These are phyloP conservation scores for Datisca glomerata DNA, from an alignment of 306 rosid species.

Conservation along the genomic window DNA sequence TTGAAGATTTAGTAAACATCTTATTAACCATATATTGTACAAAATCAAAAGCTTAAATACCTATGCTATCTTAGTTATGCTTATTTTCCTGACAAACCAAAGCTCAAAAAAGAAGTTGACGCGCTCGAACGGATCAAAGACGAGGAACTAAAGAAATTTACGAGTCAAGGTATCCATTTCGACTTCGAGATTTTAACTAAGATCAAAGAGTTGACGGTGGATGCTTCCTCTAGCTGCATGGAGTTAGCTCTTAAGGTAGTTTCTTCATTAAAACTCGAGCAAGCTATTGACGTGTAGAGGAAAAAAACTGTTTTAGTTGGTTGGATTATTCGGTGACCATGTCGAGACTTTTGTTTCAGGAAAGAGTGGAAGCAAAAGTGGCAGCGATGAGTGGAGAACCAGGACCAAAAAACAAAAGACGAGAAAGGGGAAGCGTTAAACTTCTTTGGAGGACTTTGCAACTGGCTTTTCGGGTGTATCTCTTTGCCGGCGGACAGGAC, in stretches of 20 bases:
- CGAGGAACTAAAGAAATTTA: neutral
- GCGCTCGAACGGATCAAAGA: neutral
- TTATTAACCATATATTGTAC: too few relatives aligned
- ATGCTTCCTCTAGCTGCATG: neutral
- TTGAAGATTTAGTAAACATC: neutral
- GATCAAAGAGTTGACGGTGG: neutral
- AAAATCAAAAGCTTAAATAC: too few relatives aligned
- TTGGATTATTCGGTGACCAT: neutral
- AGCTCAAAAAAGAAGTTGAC: neutral
- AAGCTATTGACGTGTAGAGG: neutral
- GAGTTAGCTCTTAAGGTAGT: neutral
- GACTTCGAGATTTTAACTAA: neutral
- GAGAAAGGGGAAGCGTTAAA: constrained; percentile 11
- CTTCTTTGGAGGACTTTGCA: constrained; percentile 82
- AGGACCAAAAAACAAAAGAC: neutral
- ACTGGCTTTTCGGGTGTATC: constrained; percentile 60
- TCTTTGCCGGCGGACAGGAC: constrained; percentile 79
- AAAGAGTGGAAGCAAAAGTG: constrained; percentile 3
- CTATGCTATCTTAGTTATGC: too few relatives aligned
- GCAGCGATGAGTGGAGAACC: constrained; percentile 11
- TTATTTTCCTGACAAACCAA: too few relatives aligned
- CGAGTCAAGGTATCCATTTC: neutral
- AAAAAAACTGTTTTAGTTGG: neutral
- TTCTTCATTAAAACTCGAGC: neutral
- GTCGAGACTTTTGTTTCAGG: neutral